Percentiles rank a stretch among this genome's conserved stretches.
phyloP scores from a whole-genome alignment of 2,329 filamentous ascomycete genomes.

The Lachnellula suecica region DNA sequence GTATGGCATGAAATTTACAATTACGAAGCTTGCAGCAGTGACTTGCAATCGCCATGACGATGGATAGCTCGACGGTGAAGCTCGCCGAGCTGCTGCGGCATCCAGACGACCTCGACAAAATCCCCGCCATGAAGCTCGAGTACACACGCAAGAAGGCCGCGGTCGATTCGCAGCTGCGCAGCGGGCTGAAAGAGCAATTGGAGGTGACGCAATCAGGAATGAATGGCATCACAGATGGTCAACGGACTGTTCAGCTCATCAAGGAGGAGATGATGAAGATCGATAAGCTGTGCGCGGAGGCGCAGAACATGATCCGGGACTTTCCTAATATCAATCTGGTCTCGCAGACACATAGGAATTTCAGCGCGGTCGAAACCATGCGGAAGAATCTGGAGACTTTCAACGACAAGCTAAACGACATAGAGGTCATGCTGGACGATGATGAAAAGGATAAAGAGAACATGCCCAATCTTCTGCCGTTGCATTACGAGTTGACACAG shows the following conservation, averaged over 20 bases:
- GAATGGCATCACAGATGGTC: constrained; percentile 82
- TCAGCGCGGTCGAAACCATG: constrained; percentile 92
- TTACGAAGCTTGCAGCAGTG: neutral
- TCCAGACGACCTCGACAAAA: constrained; percentile 96
- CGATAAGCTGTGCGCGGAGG: constrained; percentile 94
- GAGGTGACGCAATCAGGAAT: constrained; percentile 94
- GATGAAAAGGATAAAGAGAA: constrained; percentile 85
- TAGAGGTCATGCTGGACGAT: constrained; percentile 76
- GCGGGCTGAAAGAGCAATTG: constrained; percentile 86
- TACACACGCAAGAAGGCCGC: constrained; percentile 92
- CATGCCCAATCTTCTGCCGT: constrained; percentile 86
- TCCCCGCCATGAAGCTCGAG: constrained; percentile 83
- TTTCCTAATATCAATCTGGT: constrained; percentile 91
- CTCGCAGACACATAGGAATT: constrained; percentile 94
- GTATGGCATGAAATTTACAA: constrained; percentile 22
- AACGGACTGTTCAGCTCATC: constrained; percentile 87
- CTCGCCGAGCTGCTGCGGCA: constrained; percentile 91
- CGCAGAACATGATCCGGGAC: constrained; percentile 95
- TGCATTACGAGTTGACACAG: constrained; percentile 90
- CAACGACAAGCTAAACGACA: constrained; percentile 69
- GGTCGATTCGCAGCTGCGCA: constrained; percentile 86
- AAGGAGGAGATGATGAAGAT: constrained; percentile 99
- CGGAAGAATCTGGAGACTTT: constrained; percentile 87
- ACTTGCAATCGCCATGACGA: constrained; percentile 25
- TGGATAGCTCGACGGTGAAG: constrained; percentile 48